Base-by-base conservation (phyloP, 1,284 basidiomycete genomes). In the Sporisorium sorghi region DNA sequence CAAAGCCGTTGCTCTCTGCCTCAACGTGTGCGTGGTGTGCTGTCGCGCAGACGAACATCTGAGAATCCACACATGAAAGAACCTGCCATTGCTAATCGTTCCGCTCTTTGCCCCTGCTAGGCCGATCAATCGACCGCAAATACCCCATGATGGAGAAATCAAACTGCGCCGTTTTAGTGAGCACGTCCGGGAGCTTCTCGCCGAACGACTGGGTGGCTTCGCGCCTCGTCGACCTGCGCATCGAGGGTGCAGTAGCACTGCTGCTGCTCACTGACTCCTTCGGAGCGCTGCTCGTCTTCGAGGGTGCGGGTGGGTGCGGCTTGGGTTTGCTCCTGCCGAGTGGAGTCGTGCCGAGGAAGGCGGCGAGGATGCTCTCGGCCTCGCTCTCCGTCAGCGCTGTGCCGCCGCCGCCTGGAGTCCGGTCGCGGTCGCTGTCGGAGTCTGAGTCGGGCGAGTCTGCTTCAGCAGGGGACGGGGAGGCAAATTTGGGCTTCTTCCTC, bases 141-240 rank as follows among this genome's bases (percentile, higher is more conserved):
- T 73, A 73, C 17, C 51, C 50, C 65, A 73, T 63, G 26, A 65
- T 58, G 15, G 71, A 32, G 19, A 35, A 73, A 35, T 73, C 71
- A 24, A 73, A 73, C 10, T 14, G 61, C 3, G 61, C 61, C 12
- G 44, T 46, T 28, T 49, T 60, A 0, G 60, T 64, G 21, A 73
- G 39, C 3, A 63, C 39, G n/a, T 73, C 71, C 4, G 71, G 71
- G 15, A 68, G 49, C 43, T 68, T 73, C 30, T 73, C 71, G 28
- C 71, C 71, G 19, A 73, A 73, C 17, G 65, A 59, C 44, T 73
- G 71, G 3, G 60, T 63, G 2, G 64, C 57, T 9, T 62, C 54
- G 1, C 61, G 50, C 3, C 71, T 57, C 21, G 60, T 44, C 4
- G 71, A 73, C 3, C 71, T 57, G n/a, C n/a, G n/a, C n/a, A n/a